Percentiles rank a stretch among this genome's conserved stretches.
Evolutionary conservation across 177 flowering plant genomes (phyloP).

Genomic region (Vitis hybrid): DNA sequence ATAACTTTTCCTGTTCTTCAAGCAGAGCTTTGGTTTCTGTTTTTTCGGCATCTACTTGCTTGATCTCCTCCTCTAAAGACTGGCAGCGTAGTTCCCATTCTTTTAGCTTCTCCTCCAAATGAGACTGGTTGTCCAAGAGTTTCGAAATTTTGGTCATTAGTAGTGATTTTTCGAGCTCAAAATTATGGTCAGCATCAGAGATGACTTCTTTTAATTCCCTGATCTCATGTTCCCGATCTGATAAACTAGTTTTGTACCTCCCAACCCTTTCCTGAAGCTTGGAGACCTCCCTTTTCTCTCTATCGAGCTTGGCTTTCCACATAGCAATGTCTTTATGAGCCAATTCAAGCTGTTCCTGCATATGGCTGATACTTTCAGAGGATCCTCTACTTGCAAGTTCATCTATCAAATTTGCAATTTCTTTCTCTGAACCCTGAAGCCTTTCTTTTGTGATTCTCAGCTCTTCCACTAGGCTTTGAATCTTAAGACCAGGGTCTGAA

Average conservation of each 20-base stretch:
- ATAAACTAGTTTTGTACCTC: conserved; percentile 34
- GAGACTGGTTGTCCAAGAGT: conserved; percentile 30
- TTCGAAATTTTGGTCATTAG: conserved; percentile 39
- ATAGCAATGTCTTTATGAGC: conserved; percentile 35
- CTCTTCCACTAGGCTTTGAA: conserved; percentile 29
- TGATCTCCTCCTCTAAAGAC: conserved; percentile 46
- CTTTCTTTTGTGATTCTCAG: conserved; percentile 33
- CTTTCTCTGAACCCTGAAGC: conserved; percentile 36
- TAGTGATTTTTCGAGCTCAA: conserved; percentile 49
- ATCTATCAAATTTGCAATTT: conserved; percentile 31
- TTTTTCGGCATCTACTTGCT: conserved; percentile 32
- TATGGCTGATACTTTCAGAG: conserved; percentile 17
- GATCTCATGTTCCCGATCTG: conserved; percentile 47
- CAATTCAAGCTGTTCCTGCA: conserved; percentile 44
- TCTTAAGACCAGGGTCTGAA: conserved; percentile 17
- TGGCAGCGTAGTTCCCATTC: conserved; percentile 42
- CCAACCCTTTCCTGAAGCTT: conserved; percentile 52
- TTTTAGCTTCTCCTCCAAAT: conserved; percentile 41
- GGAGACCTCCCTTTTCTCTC: conserved; percentile 45
- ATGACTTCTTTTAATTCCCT: conserved; percentile 46
- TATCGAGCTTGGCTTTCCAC: conserved; percentile 45
- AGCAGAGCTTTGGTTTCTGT: conserved; percentile 26
- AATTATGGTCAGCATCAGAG: conserved; percentile 36
- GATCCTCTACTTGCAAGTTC: conserved; percentile 28
- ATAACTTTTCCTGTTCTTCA: conserved; percentile 22